Base-by-base conservation (phyloP, 805 yeast genomes). In the Yamadazyma philogaea region DNA sequence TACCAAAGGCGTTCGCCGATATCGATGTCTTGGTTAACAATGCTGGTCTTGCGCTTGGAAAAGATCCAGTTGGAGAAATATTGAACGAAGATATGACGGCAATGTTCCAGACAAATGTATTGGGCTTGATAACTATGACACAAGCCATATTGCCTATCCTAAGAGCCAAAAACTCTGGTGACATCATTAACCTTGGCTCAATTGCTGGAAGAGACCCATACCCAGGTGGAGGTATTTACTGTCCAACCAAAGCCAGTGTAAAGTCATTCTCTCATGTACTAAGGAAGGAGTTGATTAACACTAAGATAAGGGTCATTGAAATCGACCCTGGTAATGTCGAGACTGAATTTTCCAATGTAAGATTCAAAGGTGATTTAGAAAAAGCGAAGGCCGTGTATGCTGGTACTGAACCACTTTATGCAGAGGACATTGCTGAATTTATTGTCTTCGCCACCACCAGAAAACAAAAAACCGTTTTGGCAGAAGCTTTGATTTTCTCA, bases 81-180 rank as follows among this genome's bases (percentile, higher is more conserved):
- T 63, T 64, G 1, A 63, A 72, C n/a, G 64, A 66, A 4, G 96
- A 89, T 56, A 77, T 88, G 36, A 70, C 74, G 37, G 79, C 75
- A 36, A 87, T 88, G 88, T 82, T 87, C 64, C 74, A 83, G 54
- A 88, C 96, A 45, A 91, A 90, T 57, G 96, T 91, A 2, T 59
- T 87, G 44, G 97, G 96, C 3, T 71, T 90, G 62, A 85, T 90
- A 46, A 78, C 84, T 22, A 64, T 90, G 48, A 89, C 96, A 6
- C 96, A 91, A 63, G 80, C 83, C 5, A 74, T 89, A 19, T 64
- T 91, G 35, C 82, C 83, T 31, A 75, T 77, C 39, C 78, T 90
- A 75, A 81, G 84, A 58, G 70, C 72, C 44, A 81, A 84, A 53
- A 80, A 84, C 59, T 56, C 72, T 14, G 90, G 90, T 54, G 89